Base-by-base conservation (phyloP, 768 basidiomycete genomes). In the Kwoniella europaea region DNA sequence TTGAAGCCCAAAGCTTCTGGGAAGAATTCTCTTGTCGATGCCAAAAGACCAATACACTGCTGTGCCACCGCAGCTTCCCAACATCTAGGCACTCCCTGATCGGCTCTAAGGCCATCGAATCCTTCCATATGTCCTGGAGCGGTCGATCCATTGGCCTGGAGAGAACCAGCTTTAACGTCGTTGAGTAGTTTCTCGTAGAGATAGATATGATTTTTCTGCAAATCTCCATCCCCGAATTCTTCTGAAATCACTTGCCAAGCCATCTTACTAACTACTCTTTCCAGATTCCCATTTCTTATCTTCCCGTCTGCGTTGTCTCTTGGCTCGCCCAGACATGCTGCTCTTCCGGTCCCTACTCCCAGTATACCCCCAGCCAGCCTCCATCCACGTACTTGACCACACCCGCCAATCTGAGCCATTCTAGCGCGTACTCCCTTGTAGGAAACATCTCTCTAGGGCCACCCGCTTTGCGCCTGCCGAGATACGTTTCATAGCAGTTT, bases 371-470 rank as follows among this genome's bases (percentile, higher is more conserved):
- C 9, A 78, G 18, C 80, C 80, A 82, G 20, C 70, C 63, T 5
- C 80, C 80, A 62, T 82, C 80, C 50, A 82, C 80, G 66, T 79
- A 82, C 63, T 82, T 82, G 57, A 82, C 80, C n/a, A 73, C 74
- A 5, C 71, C 75, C 18, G 76, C 77, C 9, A 77, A 65, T 12
- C 69, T 63, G 9, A 79, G 63, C 80, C 80, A 82, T 65, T 72
- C 66, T 18, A 64, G 27, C 2, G 80, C 80, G 57, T 69, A 71
- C 44, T 75, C 76, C 29, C 53, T 56, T 1, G 70, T 76, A 3
- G 76, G 78, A 55, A 76, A 82, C 59, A 82, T 67, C 65, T 82
- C 80, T 52, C 80, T 61, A 1, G 73, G 73, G 22, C 75, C 70
- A 46, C 80, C 78, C 9, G 22, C 13, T 58, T 74, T 74, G 13